A percentile compares a stretch with the other conserved stretches of the same genome.
phyloP scores from a whole-genome alignment of 2,329 filamentous ascomycete species.

The Lachnellula occidentalis region DNA sequence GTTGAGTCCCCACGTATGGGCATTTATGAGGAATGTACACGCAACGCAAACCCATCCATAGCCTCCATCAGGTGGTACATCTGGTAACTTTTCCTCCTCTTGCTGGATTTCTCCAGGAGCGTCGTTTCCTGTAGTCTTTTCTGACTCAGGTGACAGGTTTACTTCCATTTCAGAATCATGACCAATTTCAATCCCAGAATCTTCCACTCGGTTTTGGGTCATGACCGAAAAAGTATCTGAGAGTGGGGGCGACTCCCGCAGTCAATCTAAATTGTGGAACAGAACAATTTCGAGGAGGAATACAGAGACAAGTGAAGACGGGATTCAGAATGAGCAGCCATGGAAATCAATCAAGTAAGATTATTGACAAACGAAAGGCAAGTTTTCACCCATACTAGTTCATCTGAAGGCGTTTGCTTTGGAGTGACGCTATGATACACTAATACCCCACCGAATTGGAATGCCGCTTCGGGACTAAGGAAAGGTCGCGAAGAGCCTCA shows the following conservation, averaged over 20 bases:
- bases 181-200: not conserved
- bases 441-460: not conserved
- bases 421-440: not conserved
- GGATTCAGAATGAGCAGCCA: no score
- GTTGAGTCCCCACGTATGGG: conserved; percentile 41
- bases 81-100: conserved; percentile 13
- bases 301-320: no score
- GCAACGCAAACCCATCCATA: conserved; percentile 52
- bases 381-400: no score
- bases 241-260: no score
- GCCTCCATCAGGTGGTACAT: conserved; percentile 48
- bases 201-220: not conserved
- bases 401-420: not conserved
- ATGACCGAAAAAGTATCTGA: not conserved
- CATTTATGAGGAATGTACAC: conserved; percentile 39
- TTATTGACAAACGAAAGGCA: no score
- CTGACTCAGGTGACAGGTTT: conserved; percentile 6
- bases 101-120: conserved; percentile 5
- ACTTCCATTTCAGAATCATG: not conserved
- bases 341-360: no score
- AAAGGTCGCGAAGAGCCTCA: not conserved
- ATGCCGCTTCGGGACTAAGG: not conserved
- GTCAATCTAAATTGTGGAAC: no score
- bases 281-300: not conserved
- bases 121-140: conserved; percentile 11